Evolutionary conservation across 306 rosid species (phyloP), one percentile per base, ranked within the genome.

Genomic region (Fragaria iinumae): DNA sequence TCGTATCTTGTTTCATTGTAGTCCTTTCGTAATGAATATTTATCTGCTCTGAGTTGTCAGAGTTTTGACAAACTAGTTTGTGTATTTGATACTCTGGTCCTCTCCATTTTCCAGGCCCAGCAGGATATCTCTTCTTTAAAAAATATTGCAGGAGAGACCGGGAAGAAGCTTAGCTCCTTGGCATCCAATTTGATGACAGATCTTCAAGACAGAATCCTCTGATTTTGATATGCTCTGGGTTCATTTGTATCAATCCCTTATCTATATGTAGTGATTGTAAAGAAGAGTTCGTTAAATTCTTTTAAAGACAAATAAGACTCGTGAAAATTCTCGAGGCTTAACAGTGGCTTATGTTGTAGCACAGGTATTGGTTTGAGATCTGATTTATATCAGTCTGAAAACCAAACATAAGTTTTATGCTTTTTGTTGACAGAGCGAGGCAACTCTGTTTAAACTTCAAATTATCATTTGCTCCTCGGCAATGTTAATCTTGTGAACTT

Each of bases 111-210:
- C 36, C 86, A 95, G 98, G 95, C 97, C 20, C 96, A 90, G 49
- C 93, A 92, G 82, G 96, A 95, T 83, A 84, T 95, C 16, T 90
- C 96, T 76, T 90, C 97, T 79, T 81, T 95, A 1, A 95, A 83
- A 82, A 92, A 90, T 78, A 90, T 92, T 34, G 98, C 93, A 0
- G 98, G 96, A 60, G 98, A 92, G 86, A 90, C 98, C 2, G 93
- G 97, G 73, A 95, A 95, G 90, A 95, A 88, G 80, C 96, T 95
- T 49, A 84, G 87, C 87, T 85, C 93, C 27, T 81, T 95, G 71
- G 98, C 98, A 25, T 88, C 93, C 86, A 84, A 83, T 71, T 83
- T 94, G 74, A 90, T 92, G 53, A 92, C 96, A 11, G 97, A 92
- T 87, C 78, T 95, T 84, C 96, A 92, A 65, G 98, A 90, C 83